Evolutionary conservation across 2,329 filamentous ascomycete species (phyloP), one percentile per base, ranked within the genome.

Genomic region (Xylariaceae sp.): DNA sequence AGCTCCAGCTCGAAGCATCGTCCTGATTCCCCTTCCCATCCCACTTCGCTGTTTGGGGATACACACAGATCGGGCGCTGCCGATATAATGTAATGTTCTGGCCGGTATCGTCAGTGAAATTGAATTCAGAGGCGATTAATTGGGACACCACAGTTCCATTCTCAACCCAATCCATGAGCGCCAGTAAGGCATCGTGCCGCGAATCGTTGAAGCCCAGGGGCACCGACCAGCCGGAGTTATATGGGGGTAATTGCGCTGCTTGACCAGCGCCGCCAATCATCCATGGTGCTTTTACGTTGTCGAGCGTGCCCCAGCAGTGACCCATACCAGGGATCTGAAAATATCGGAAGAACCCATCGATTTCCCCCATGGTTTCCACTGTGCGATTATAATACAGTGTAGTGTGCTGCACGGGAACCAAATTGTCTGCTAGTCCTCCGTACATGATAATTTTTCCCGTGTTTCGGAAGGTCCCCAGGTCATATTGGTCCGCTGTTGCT

Each of bases 321-420:
- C 43, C 54, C 68, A 72, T 72, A 0, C 69, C 69, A 8, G 67
- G 66, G 31, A 73, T 64, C 6, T 60, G 57, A 53, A 73, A 73
- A 49, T 72, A 65, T 4, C 56, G 49, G 59, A 70, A 78, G 53
- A 71, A 68, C 15, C 70, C 65, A 4, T 69, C 71, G 28, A 70
- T 64, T 8, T 50, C 45, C n/a, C 57, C 56, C 47, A 58, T 57
- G 2, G 48, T 50, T 24, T 51, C 50, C 6, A 49, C 24, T 1
- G 55, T 59, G 15, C 46, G 39, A 31, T 60, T 44, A 38, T 60
- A 63, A 34, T 57, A 60, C 17, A 52, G 37, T 9, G 46, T 55
- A 4, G 56, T 56, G 30, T 54, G 53, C 22, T 51, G 48, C 3
- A 59, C 52, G 1, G 56, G 52, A 4, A 64, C 53, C 0, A 50